Evolutionary conservation across 2,329 filamentous ascomycete genomes (phyloP), one percentile per base, ranked within the genome.

Genomic region (Curvularia lunata): DNA sequence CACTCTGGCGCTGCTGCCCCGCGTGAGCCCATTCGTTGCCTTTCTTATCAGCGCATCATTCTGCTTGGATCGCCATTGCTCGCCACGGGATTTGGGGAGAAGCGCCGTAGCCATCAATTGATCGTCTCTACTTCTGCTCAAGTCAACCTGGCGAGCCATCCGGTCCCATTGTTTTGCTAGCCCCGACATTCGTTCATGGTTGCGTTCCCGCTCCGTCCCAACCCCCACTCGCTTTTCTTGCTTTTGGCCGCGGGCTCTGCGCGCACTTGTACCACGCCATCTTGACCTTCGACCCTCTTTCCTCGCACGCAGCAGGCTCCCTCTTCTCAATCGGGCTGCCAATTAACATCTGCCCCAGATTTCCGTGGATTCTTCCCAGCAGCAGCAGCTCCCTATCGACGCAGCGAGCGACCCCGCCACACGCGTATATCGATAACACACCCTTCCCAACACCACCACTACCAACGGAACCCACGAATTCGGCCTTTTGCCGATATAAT

Each of bases 401-500:
- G 62, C 64, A 55, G 58, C 60, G 53, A 68, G 67, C 68, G 59
- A 60, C 61, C 64, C 64, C 69, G 61, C 65, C 58, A 65, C 55
- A 40, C 56, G 50, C 63, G 53, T 58, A 62, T 58, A 63, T 58
- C 54, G 53, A 68, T 66, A 64, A 58, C 66, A 56, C 63, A 59
- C 52, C 57, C 47, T 63, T 40, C 30, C 40, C 28, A 32, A 41
- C 46, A 54, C 46, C 18, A 38, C 41, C 46, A 57, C 40, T 53
- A 56, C 59, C 66, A 65, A 69, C 61, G 54, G 65, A 60, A 61
- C 62, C 58, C 61, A 59, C 34, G 67, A 64, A 52, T 73, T 82
- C 81, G 81, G 81, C 81, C 79, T 75, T 69, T 75, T 67, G 81
- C 81, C 81, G 80, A 81, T 80, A 82, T 79, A 77, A 83, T 83